These are phyloP conservation scores for Dissophora ornata DNA, from an alignment of 192 early-diverging fungal genomes.

Conservation along the genomic window DNA sequence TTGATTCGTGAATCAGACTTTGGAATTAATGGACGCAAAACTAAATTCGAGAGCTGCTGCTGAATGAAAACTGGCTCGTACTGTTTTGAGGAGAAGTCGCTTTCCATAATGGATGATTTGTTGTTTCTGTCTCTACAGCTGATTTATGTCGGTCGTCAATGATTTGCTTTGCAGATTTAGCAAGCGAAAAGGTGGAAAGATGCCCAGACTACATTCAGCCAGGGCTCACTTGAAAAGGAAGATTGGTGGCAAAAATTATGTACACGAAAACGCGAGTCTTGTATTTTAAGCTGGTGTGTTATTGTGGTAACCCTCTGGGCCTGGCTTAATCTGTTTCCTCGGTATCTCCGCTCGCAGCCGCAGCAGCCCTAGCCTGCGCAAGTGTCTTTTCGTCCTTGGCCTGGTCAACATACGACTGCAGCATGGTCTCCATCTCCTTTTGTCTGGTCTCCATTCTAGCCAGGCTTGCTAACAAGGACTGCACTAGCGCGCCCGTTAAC, in stretches of 20 bases:
- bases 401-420: constrained; percentile 21
- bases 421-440: constrained; percentile 32
- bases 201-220: background rate
- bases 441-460: constrained; percentile 45
- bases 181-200: too few relatives aligned
- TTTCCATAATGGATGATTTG: background rate
- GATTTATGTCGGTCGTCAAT: too few relatives aligned
- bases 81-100: background rate
- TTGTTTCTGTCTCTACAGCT: too few relatives aligned
- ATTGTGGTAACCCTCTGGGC: too few relatives aligned
- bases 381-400: constrained; percentile 19
- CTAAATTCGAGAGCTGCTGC: too few relatives aligned
- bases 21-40: background rate
- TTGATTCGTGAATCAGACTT: too few relatives aligned
- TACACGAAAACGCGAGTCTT: too few relatives aligned
- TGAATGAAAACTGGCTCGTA: background rate
- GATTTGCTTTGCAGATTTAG: too few relatives aligned
- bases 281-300: too few relatives aligned
- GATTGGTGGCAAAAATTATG: constrained; percentile 28
- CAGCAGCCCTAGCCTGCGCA: background rate
- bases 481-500: constrained; percentile 35
- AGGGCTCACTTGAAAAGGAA: background rate
- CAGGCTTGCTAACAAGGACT: constrained; percentile 37
- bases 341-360: background rate
- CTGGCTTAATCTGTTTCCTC: background rate